A percentile compares a stretch with the other conserved stretches of the same genome.
phyloP scores from a whole-genome alignment of 768 basidiomycete species.

The Tephrocybe sp. region DNA sequence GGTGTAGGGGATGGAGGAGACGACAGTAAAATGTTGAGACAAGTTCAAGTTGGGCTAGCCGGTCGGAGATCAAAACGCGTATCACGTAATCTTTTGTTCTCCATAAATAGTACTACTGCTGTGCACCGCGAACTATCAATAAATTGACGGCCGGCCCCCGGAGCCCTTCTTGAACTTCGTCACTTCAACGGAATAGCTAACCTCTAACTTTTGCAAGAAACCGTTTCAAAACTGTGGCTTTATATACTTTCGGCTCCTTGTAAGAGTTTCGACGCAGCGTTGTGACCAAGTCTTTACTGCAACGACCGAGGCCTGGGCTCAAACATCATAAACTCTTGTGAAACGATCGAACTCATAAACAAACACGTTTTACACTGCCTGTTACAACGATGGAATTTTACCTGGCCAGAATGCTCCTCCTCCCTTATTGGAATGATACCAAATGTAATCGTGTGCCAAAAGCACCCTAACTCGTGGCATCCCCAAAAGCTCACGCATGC shows the following conservation, averaged over 20 bases:
- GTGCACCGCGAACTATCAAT: not conserved
- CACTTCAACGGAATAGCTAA: too few species aligned
- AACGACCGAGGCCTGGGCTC: too few species aligned
- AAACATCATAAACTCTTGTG: too few species aligned
- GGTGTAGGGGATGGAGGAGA: not conserved
- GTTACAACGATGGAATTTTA: slow-evolving; percentile 22
- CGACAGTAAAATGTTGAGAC: slow-evolving; percentile 12
- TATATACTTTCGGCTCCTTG: too few species aligned
- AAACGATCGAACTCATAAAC: too few species aligned
- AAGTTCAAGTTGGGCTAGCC: slow-evolving; percentile 4
- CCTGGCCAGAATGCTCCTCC: slow-evolving; percentile 42
- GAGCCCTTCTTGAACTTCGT: too few species aligned
- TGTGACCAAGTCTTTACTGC: too few species aligned
- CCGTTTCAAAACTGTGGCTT: too few species aligned
- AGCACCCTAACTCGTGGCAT: slow-evolving; percentile 42
- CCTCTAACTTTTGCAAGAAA: too few species aligned
- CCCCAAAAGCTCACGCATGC: slow-evolving; percentile 31
- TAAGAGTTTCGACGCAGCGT: too few species aligned
- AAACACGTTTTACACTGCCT: too few species aligned
- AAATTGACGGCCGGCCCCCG: too few species aligned
- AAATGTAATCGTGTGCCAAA: slow-evolving; percentile 51
- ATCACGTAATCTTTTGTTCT: not conserved
- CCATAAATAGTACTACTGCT: not conserved
- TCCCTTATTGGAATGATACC: slow-evolving; percentile 47
- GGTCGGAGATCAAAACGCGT: slow-evolving; percentile 12